phyloP scores from a whole-genome alignment of 1,139 yeast genomes.

The Yamadazyma aaseri region DNA sequence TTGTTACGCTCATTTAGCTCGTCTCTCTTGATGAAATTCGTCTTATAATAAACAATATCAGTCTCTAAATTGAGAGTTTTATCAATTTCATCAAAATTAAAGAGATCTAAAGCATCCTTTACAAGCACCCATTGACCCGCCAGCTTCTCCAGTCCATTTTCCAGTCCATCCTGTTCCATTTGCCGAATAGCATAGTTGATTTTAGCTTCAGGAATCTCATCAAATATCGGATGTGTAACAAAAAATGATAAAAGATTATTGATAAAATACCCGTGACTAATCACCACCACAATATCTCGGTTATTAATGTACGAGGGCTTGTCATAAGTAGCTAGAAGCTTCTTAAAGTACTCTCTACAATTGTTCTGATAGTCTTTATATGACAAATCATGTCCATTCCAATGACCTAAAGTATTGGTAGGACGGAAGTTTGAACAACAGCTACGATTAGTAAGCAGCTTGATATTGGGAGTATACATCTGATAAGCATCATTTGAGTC shows the following conservation, averaged over 20 bases:
- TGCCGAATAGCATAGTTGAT: conserved; percentile 33
- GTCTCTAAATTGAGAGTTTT: conserved; percentile 39
- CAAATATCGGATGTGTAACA: conserved; percentile 46
- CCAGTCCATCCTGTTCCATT: conserved; percentile 8
- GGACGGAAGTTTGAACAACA: conserved; percentile 46
- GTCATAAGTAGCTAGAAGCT: conserved; percentile 46
- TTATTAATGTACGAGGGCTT: conserved; percentile 34
- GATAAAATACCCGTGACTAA: conserved; percentile 45
- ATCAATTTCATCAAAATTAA: conserved; percentile 27
- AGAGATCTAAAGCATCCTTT: conserved; percentile 35
- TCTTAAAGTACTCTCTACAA: conserved; percentile 43
- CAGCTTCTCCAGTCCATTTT: neutral
- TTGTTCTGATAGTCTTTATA: conserved; percentile 43
- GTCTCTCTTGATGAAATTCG: conserved; percentile 42
- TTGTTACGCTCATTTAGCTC: conserved; percentile 21
- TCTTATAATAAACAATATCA: conserved; percentile 46
- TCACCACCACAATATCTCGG: conserved; percentile 39
- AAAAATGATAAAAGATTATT: conserved; percentile 42
- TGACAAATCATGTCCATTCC: conserved; percentile 44
- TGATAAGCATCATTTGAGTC: conserved; percentile 50
- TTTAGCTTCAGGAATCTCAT: conserved; percentile 45
- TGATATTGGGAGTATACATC: conserved; percentile 48
- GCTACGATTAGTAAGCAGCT: conserved; percentile 33
- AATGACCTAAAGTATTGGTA: conserved; percentile 46
- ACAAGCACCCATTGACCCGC: conserved; percentile 31